Evolutionary conservation across 2,329 filamentous ascomycete genomes (phyloP), one percentile per base, ranked within the genome.

Genomic region (Exophiala phaeomuriformis): DNA sequence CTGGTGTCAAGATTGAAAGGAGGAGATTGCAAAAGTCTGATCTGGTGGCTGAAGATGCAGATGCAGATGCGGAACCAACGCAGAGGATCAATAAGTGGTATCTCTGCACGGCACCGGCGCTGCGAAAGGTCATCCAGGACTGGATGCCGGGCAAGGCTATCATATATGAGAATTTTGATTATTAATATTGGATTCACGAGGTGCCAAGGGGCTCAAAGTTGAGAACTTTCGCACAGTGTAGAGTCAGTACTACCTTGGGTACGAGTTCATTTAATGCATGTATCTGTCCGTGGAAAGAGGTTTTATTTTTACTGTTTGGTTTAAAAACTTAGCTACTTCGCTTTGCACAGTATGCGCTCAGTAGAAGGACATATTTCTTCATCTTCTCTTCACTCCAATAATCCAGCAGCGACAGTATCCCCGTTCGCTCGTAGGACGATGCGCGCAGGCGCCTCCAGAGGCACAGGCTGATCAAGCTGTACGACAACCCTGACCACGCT

Each of bases 401-500:
- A 72, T 1, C 93, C 93, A 36, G 90, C 90, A 7, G 89, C 93
- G 55, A 97, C 79, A 1, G 93, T 97, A 62, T 85, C 81, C 1
- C 93, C 93, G 48, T 83, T 82, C 60, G 83, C 83, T 56, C 93
- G 77, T 48, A 98, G 71, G 30, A 97, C 87, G 42, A 98, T 82
- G 61, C 89, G 79, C 60, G 85, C 84, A 0, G 87, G 88, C 10
- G 79, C 77, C 69, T 96, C 93, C 44, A 97, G 69, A 10, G 93
- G 90, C 49, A 93, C 80, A 59, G 83, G 84, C 27, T 77, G 74
- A 47, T 84, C 82, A 64, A 95, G 72, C 66, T 86, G 85, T 29
- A 97, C 81, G 52, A 82, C 76, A 1, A 96, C 79, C 55, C 88
- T 79, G 3, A 90, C 90, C 49, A 95, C 83, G 48, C 76, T 81